Evolutionary conservation across 371 early-diverging fungal genomes (phyloP), one percentile per base, ranked within the genome.

Genomic region (Mucor velutinosus): DNA sequence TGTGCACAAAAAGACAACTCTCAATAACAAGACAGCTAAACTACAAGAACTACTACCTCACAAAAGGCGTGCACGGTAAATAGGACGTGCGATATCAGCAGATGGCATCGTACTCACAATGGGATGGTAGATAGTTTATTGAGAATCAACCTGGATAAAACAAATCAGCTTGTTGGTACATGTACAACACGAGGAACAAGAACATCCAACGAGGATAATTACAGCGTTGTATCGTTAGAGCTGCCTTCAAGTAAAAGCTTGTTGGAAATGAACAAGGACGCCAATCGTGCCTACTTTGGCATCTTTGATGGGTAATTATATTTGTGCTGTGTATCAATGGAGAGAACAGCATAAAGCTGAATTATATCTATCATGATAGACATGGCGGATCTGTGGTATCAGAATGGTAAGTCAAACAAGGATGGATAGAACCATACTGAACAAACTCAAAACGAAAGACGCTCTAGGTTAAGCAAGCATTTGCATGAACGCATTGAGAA

Each of bases 241-340:
- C 30, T 86, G 10, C 71, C 77, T 15, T 35, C 53, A 7, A 55
- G 65, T 0, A 32, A 61, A 5, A 33, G 53, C 19, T 6, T 76
- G 27, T 61, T 55, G 7, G 58, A 62, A 0, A 74, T 79, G 76
- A 70, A 72, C 43, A 76, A 73, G 32, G 78, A 81, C 23, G 72
- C 77, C 0, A 71, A 75, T 55, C 62, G 78, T 33, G 78, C 75
- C 21, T 86, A 86, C 66, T 71, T 86, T 72, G 86, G 83, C 58
- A 67, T 86, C 6, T 86, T 84, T 71, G 86, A 86, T 59, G 86
- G 86, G 86, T 84, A 76, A 66, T 17, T 6, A 15, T 53, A 53
- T 25, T n/a, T 14, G 25, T 1, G 6, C 25, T 53, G 19, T 49
- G 19, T 49, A 21, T 53, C 53, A 25, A 2, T 63, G 77, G 77